A percentile compares a stretch with the other conserved stretches of the same genome.
Conservation (phyloP, 371 early-diverging fungal species). For the Mortierella sp. region DNA sequence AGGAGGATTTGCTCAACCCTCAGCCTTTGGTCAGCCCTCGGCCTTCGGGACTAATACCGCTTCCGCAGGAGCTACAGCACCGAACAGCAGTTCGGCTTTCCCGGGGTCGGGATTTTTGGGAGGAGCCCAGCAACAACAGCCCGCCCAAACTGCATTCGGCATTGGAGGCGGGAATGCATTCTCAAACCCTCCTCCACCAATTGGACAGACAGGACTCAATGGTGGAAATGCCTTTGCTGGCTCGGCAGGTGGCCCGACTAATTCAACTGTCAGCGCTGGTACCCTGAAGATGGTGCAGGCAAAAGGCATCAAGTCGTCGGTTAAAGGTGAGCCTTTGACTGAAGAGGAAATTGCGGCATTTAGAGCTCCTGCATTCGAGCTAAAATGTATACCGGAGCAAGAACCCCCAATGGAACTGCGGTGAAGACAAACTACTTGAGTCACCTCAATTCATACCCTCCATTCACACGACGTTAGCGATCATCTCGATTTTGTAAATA, state of each 20-base stretch:
- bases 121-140: conserved; percentile 16
- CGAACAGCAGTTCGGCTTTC: conserved; percentile 29
- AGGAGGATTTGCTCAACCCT: conserved; percentile 41
- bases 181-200: neutral
- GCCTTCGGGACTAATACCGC: conserved; percentile 18
- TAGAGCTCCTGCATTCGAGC: conserved; percentile 57
- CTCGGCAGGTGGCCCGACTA: neutral
- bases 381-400: conserved; percentile 61
- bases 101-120: conserved; percentile 36
- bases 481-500: conserved; percentile 12
- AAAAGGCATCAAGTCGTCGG: conserved; percentile 17
- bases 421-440: conserved; percentile 14
- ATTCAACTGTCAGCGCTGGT: conserved; percentile 12
- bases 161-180: conserved; percentile 6
- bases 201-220: neutral
- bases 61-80: conserved; percentile 42
- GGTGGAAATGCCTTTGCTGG: conserved; percentile 11
- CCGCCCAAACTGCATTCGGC: conserved; percentile 7
- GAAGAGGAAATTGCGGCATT: conserved; percentile 58
- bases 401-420: conserved; percentile 64
- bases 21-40: conserved; percentile 21
- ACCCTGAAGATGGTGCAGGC: conserved; percentile 40
- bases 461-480: neutral
- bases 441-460: neutral
- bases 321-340: conserved; percentile 22